phyloP scores from a whole-genome alignment of 768 basidiomycete species.

The Gyrodon lividus region DNA sequence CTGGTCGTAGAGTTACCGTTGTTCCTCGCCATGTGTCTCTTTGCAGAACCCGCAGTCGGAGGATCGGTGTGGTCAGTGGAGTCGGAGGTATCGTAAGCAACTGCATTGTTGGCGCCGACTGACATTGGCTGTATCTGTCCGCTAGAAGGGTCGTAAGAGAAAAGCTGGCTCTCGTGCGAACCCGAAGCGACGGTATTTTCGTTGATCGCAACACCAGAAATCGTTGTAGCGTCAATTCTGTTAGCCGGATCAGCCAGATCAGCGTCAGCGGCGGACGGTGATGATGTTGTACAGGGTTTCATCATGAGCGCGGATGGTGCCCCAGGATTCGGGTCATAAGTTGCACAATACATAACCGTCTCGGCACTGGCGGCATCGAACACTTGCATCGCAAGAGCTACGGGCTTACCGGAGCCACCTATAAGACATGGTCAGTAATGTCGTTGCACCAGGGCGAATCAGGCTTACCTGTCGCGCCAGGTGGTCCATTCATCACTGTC shows the following conservation, averaged over 20 bases:
- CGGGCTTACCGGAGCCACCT: constrained; percentile 26
- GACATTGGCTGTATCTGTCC: constrained; percentile 57
- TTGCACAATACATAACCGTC: constrained; percentile 53
- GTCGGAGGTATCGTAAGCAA: constrained; percentile 5
- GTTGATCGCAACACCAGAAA: constrained; percentile 5
- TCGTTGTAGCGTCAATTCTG: not conserved
- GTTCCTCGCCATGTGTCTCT: constrained; percentile 8
- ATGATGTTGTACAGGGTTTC: constrained; percentile 37
- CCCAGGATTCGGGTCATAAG: constrained; percentile 54
- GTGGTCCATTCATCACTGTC: constrained; percentile 20
- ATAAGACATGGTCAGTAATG: constrained; percentile 4
- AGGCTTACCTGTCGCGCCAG: constrained; percentile 13
- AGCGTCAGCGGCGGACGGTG: not conserved
- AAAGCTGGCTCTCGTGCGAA: constrained; percentile 52
- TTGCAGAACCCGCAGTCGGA: not conserved
- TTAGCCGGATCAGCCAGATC: constrained; percentile 2
- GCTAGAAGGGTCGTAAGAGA: constrained; percentile 50
- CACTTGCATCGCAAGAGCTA: constrained; percentile 46
- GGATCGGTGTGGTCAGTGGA: constrained; percentile 8
- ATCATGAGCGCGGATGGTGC: constrained; percentile 50
- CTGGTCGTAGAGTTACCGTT: constrained; percentile 5
- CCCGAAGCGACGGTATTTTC: constrained; percentile 8
- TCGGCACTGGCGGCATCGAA: constrained; percentile 37
- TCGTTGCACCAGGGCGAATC: not conserved
- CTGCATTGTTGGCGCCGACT: constrained; percentile 32